Evolutionary conservation across 2,329 filamentous ascomycete species (phyloP), one percentile per base, ranked within the genome.

Genomic region (Colletotrichum musicola): DNA sequence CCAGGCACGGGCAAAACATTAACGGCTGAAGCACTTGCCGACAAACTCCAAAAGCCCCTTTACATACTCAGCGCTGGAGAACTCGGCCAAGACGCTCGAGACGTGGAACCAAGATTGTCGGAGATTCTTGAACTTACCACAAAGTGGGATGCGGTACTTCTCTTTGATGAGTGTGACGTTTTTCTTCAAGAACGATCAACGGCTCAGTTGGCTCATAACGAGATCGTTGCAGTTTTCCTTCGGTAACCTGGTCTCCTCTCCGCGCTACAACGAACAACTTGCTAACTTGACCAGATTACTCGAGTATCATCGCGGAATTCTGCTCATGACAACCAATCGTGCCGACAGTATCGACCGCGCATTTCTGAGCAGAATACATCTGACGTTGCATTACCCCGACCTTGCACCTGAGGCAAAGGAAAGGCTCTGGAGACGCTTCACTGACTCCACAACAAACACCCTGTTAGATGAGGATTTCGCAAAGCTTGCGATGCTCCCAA

Each of bases 261-360:
- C 7, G 4, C 2, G 7, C 6, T 16, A 42, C 14, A 10, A 4
- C 4, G 9, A 42, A 42, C 1, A 1, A 1, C 14, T 42, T 12
- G 14, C 38, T 42, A 16, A 42, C 38, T 4, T 4, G 14, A 10
- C 38, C 14, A 42, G 38, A 4, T 10, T 42, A 64, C 85, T 97
- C 0, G 94, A 97, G 79, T 97, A 97, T 78, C 97, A 96, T 81
- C 92, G 96, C 76, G 94, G 94, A 4, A 97, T 97, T 62, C 79
- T 97, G 7, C 96, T 97, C 82, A 80, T 97, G 35, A 97, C 94
- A 0, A 97, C 94, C 3, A 97, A 97, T 77, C 89, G 93, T 1
- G 93, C 96, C 1, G 88, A 92, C 10, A 27, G n/a, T 4, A 22
- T 58, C 38, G 55, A 58, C 55, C 14, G 16, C 5, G 55, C 55